These are phyloP conservation scores for Clonostachys solani DNA, from an alignment of 2,329 filamentous ascomycete genomes.

Conservation along the genomic window DNA sequence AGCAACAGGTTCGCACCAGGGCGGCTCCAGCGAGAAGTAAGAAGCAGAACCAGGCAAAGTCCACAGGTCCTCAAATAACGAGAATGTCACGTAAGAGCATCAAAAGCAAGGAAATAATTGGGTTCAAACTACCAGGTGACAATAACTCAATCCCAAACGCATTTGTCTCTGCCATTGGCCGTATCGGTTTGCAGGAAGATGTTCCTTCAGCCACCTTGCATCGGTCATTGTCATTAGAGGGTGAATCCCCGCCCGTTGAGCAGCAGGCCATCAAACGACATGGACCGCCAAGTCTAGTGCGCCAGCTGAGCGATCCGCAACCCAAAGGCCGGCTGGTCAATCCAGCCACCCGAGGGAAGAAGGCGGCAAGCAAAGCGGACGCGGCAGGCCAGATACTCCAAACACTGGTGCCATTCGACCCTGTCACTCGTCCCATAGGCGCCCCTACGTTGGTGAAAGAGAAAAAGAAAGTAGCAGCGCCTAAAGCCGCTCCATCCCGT, in stretches of 20 bases:
- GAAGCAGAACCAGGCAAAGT: background rate
- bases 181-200: background rate
- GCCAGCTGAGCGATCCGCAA: background rate
- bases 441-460: background rate
- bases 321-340: slow-evolving; percentile 27
- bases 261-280: too few relatives aligned
- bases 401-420: slow-evolving; percentile 29
- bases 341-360: slow-evolving; percentile 47
- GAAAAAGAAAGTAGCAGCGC: background rate
- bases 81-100: slow-evolving; percentile 33
- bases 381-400: slow-evolving; percentile 43
- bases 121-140: slow-evolving; percentile 19
- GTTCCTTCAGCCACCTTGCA: too few relatives aligned
- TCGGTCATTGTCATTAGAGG: too few relatives aligned
- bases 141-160: background rate
- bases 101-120: slow-evolving; percentile 42
- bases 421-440: slow-evolving; percentile 9
- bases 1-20: background rate
- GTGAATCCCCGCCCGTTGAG: too few relatives aligned
- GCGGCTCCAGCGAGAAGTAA: background rate
- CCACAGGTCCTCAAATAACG: background rate
- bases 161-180: background rate
- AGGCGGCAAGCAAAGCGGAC: slow-evolving; percentile 46
- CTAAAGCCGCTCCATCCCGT: background rate
- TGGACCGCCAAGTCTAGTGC: too few relatives aligned